Percentiles rank a stretch among this genome's conserved stretches.
Evolutionary conservation across 371 early-diverging fungal species (phyloP).

Genomic region (Smittium mucronatum): DNA sequence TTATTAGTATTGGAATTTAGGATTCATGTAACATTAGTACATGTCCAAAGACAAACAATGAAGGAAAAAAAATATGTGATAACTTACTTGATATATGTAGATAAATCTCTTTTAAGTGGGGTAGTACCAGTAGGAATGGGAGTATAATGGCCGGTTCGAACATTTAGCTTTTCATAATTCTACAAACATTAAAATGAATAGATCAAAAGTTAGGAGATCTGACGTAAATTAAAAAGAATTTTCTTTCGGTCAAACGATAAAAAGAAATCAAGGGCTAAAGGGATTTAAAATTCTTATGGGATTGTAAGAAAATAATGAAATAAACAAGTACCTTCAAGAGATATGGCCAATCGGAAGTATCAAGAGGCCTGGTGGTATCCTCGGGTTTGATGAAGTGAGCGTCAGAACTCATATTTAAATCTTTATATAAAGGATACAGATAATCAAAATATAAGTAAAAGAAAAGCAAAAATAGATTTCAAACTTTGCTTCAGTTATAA

Average conservation of each 20-base stretch:
- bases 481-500: too few species aligned
- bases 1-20: too few species aligned
- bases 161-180: slow-evolving; percentile 97
- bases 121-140: slow-evolving; percentile 92
- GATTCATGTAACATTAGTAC: too few species aligned
- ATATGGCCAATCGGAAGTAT: slow-evolving; percentile 92
- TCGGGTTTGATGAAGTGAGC: slow-evolving; percentile 55
- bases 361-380: slow-evolving; percentile 57
- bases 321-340: slow-evolving; percentile 62
- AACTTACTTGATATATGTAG: slow-evolving; percentile 62
- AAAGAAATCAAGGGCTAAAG: too few species aligned
- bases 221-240: background rate
- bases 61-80: background rate
- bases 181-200: slow-evolving; percentile 19
- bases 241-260: too few species aligned
- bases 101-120: slow-evolving; percentile 88
- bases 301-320: too few species aligned
- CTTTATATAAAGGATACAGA: too few species aligned
- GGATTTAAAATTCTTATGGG: too few species aligned
- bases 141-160: slow-evolving; percentile 95
- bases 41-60: too few species aligned
- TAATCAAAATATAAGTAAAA: too few species aligned
- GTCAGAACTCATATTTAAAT: slow-evolving; percentile 1
- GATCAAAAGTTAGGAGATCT: background rate
- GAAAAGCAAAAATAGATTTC: too few species aligned